Evolutionary conservation across 2,329 filamentous ascomycete species (phyloP).

Genomic region (Aspergillus bombycis): DNA sequence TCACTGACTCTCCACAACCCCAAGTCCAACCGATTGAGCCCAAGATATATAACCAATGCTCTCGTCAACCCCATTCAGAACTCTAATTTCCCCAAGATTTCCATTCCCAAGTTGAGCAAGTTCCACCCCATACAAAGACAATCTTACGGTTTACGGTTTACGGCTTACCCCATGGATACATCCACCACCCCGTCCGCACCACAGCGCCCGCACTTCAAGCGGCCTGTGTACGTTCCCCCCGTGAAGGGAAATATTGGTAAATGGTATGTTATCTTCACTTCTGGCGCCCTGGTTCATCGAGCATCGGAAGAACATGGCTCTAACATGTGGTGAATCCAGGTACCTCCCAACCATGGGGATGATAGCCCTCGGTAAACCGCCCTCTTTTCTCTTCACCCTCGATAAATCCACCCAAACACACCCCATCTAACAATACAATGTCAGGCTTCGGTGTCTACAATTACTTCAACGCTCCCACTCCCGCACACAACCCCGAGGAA

Average conservation of each 20-base stretch:
- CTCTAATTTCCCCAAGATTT: neutral
- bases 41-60: neutral
- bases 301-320: neutral
- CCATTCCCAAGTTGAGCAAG: neutral
- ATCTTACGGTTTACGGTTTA: no score
- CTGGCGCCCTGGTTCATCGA: neutral
- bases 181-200: conserved; percentile 11
- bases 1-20: neutral
- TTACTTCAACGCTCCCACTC: conserved; percentile 10
- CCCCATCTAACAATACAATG: neutral
- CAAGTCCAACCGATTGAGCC: neutral
- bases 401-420: neutral
- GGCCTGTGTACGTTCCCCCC: conserved; percentile 9
- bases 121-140: neutral
- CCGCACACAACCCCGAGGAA: conserved; percentile 24
- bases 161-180: conserved; percentile 9
- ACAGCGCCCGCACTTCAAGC: conserved; percentile 17
- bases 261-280: conserved; percentile 10
- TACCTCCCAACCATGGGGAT: conserved; percentile 22
- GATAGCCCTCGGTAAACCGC: conserved; percentile 18
- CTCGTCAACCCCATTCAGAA: neutral
- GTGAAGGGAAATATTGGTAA: conserved; percentile 9
- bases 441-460: conserved; percentile 24
- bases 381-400: neutral
- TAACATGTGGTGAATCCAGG: conserved; percentile 1